These are phyloP conservation scores for Inonotus hispidus DNA, from an alignment of 1,284 basidiomycete species.

Conservation along the genomic window DNA sequence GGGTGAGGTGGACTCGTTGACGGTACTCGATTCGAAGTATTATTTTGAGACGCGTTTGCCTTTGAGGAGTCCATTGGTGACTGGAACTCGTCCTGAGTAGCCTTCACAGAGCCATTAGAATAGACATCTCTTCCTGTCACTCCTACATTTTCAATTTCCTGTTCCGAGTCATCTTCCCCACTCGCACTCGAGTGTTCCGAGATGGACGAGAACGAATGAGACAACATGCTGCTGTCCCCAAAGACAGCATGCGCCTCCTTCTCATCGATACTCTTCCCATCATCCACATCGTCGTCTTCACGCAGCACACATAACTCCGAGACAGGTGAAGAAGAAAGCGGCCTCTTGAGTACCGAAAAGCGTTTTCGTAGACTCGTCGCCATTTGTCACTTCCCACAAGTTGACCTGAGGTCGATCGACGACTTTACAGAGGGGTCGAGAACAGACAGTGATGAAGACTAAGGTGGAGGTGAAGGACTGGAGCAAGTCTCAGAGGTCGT, in stretches of 20 bases:
- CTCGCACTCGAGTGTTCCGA: slow-evolving; percentile 6
- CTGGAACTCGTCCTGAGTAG: not conserved
- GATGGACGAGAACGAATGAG: slow-evolving; percentile 8
- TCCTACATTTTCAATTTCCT: not conserved
- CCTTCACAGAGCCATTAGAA: not conserved
- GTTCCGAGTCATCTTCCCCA: not conserved
- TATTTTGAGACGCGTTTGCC: not conserved
- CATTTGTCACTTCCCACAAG: not conserved
- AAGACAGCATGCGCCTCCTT: not conserved
- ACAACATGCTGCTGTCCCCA: not conserved
- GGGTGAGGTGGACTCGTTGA: not conserved
- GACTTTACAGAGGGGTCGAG: not conserved
- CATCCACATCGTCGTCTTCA: not conserved
- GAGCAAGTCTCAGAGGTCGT: not conserved
- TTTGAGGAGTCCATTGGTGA: not conserved
- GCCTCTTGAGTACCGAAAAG: not conserved
- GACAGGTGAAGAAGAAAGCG: not conserved
- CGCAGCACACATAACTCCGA: slow-evolving; percentile 3
- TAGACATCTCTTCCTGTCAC: not conserved
- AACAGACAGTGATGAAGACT: no score
- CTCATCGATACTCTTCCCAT: not conserved
- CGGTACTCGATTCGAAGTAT: not conserved
- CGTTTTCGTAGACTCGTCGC: slow-evolving; percentile 1
- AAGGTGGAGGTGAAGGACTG: no score
- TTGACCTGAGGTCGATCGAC: no score